phyloP scores from a whole-genome alignment of 2,329 filamentous ascomycete species.

The Pseudogymnoascus sp. region DNA sequence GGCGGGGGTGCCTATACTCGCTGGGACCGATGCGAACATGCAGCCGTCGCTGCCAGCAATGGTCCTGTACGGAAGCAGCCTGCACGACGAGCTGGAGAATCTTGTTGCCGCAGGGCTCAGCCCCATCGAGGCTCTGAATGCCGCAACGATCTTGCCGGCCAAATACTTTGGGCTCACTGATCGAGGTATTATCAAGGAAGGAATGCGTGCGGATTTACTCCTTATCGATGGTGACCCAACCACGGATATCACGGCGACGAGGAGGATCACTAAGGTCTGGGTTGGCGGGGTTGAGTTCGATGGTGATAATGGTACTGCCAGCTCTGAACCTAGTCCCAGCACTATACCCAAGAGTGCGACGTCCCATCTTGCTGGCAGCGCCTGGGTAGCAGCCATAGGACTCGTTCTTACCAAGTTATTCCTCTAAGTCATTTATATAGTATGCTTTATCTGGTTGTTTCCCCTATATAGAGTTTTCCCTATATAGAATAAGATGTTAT shows the following conservation, averaged over 20 bases:
- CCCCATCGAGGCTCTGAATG: constrained; percentile 22
- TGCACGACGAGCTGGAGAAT: constrained; percentile 27
- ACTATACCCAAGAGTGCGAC: too few species aligned
- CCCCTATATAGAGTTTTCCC: too few species aligned
- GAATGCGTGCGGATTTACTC: constrained; percentile 26
- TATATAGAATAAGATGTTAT: too few species aligned
- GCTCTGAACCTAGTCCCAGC: too few species aligned
- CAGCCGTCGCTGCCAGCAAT: not conserved
- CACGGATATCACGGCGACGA: constrained; percentile 24
- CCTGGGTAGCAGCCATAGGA: too few species aligned
- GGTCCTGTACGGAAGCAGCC: constrained; percentile 12
- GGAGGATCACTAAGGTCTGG: constrained; percentile 25
- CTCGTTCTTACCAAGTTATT: too few species aligned
- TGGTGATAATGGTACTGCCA: too few species aligned
- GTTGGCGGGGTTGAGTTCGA: constrained; percentile 19
- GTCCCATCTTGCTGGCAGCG: too few species aligned
- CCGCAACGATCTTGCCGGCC: constrained; percentile 22
- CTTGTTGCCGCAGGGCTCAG: constrained; percentile 24
- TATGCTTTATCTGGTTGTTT: too few species aligned
- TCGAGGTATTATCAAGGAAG: constrained; percentile 22
- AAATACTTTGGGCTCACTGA: constrained; percentile 21
- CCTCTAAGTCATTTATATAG: too few species aligned
- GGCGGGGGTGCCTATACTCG: constrained; percentile 16
- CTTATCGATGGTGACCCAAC: constrained; percentile 25
- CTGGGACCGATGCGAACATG: constrained; percentile 17